A percentile compares a stretch with the other conserved stretches of the same genome.
Evolutionary conservation across 352 stramenopile species (phyloP).

Genomic region (Phytophthora foliorum): DNA sequence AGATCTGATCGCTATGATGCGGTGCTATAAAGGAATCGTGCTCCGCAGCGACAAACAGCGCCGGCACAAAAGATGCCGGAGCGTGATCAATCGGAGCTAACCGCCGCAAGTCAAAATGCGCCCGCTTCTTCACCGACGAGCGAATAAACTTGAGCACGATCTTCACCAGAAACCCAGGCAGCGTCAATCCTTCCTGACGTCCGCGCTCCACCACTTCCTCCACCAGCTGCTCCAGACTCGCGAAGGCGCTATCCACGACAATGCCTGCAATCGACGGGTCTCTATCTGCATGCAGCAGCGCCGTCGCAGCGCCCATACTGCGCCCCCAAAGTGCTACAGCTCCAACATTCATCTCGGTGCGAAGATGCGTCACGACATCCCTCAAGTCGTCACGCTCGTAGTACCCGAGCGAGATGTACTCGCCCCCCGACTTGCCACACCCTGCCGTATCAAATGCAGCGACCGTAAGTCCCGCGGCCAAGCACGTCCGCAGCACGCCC

Average conservation of each 20-base stretch:
- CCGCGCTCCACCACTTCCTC: slow-evolving; percentile 98
- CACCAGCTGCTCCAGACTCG: slow-evolving; percentile 95
- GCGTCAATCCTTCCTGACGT: slow-evolving; percentile 93
- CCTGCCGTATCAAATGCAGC: slow-evolving; percentile 98
- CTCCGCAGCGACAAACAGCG: slow-evolving; percentile 96
- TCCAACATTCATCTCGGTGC: slow-evolving; percentile 90
- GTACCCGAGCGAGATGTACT: slow-evolving; percentile 98
- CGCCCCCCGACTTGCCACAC: slow-evolving; percentile 96
- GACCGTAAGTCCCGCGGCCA: slow-evolving; percentile 95
- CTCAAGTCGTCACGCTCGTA: slow-evolving; percentile 94
- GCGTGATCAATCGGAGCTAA: slow-evolving; percentile 90
- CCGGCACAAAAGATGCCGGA: slow-evolving; percentile 96
- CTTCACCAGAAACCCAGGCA: slow-evolving; percentile 93
- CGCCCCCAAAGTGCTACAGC: slow-evolving; percentile 97
- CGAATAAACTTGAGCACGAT: slow-evolving; percentile 94
- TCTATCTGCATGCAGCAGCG: slow-evolving; percentile 97
- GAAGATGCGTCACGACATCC: slow-evolving; percentile 95
- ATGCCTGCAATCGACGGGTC: slow-evolving; percentile 98
- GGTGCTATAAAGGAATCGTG: slow-evolving; percentile 96
- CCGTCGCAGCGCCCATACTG: slow-evolving; percentile 98
- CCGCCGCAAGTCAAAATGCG: slow-evolving; percentile 86
- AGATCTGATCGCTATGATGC: slow-evolving; percentile 88
- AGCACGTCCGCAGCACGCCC: slow-evolving; percentile 87
- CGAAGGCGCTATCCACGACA: slow-evolving; percentile 98
- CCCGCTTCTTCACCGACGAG: slow-evolving; percentile 93